A percentile compares a stretch with the other conserved stretches of the same genome.
These are phyloP conservation scores for Emmonsiellopsis sp. DNA, from an alignment of 2,329 filamentous ascomycete genomes.

Conservation along the genomic window DNA sequence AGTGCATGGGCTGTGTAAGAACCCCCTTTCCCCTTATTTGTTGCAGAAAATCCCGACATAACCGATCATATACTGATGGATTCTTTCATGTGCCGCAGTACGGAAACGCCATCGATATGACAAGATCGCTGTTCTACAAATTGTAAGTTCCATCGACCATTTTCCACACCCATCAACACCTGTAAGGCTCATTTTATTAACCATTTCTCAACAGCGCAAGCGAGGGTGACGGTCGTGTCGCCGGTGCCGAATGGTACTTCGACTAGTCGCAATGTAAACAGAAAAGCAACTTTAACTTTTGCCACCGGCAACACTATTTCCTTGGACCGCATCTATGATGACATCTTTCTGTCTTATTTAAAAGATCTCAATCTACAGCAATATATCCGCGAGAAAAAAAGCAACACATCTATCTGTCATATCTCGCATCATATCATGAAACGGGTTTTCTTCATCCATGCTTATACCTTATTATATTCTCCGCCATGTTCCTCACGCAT, in stretches of 20 bases:
- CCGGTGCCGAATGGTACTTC: slow-evolving; percentile 34
- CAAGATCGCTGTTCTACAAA: slow-evolving; percentile 26
- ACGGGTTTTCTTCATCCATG: no score
- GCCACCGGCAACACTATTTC: no score
- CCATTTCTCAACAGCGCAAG: slow-evolving; percentile 18
- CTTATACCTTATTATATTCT: no score
- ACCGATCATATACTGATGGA: slow-evolving; percentile 34
- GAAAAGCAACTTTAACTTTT: background rate
- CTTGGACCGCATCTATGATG: no score
- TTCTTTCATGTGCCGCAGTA: slow-evolving; percentile 18
- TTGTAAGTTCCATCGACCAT: slow-evolving; percentile 8
- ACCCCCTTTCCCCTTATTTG: slow-evolving; percentile 48
- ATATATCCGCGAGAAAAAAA: no score
- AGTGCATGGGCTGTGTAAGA: slow-evolving; percentile 59
- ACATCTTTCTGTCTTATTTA: no score
- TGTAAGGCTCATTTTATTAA: slow-evolving; percentile 1
- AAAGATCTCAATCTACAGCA: no score
- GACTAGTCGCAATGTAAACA: slow-evolving; percentile 1
- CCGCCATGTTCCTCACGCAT: no score
- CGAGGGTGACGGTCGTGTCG: slow-evolving; percentile 30
- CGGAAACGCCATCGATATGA: slow-evolving; percentile 17
- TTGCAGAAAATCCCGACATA: slow-evolving; percentile 38
- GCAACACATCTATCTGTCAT: no score
- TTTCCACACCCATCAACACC: no score
- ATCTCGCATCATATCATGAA: no score